phyloP scores from a whole-genome alignment of 2,329 filamentous ascomycete species.

The Penicillium sp. region DNA sequence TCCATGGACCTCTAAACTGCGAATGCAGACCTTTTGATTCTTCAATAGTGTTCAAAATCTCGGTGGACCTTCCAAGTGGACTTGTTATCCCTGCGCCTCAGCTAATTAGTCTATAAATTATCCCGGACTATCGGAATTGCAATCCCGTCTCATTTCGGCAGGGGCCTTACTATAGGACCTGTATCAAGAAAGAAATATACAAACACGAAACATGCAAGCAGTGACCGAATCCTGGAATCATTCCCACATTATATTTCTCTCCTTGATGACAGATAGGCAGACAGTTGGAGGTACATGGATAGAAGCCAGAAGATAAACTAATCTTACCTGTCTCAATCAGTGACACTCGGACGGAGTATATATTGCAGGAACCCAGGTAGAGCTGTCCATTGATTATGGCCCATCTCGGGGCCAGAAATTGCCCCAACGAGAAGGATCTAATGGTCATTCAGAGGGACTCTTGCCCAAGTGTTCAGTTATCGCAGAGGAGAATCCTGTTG shows the following conservation, averaged over 20 bases:
- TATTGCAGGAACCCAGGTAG: background rate
- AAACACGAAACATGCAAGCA: conserved; percentile 1
- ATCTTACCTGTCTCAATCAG: background rate
- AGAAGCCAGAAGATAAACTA: background rate
- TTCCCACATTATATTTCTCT: background rate
- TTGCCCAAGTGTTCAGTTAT: background rate
- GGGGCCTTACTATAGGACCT: background rate
- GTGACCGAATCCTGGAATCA: background rate
- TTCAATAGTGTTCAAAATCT: no score
- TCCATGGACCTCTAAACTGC: background rate
- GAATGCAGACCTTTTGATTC: background rate
- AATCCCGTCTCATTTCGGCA: background rate
- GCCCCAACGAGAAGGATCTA: background rate
- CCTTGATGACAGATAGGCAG: background rate
- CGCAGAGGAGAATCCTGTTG: background rate
- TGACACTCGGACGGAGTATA: background rate
- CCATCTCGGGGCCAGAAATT: background rate
- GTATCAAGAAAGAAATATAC: background rate
- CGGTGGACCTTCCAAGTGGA: background rate
- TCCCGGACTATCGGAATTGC: background rate
- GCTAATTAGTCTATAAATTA: background rate
- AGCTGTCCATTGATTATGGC: background rate
- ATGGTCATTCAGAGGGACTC: background rate
- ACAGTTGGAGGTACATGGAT: no score
- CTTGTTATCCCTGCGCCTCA: background rate